These are phyloP conservation scores for Bertia moriformis DNA, from an alignment of 2,329 filamentous ascomycete genomes.

Conservation along the genomic window DNA sequence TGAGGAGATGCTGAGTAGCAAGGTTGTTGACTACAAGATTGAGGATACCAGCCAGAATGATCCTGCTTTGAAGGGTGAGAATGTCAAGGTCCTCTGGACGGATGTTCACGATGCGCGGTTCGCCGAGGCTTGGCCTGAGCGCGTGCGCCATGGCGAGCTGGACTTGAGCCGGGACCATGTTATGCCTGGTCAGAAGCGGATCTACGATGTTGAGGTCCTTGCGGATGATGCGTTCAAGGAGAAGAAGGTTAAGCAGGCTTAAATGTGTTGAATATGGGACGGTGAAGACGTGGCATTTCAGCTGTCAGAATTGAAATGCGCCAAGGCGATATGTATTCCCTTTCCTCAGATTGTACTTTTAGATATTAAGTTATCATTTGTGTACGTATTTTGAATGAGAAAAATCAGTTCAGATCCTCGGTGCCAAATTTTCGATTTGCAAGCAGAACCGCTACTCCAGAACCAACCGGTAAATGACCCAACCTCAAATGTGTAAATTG, in stretches of 20 bases:
- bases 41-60: conserved; percentile 2
- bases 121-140: conserved; percentile 9
- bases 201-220: neutral
- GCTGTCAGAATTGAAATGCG: too few species aligned
- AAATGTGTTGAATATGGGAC: too few species aligned
- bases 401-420: neutral
- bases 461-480: too few species aligned
- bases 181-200: neutral
- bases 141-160: conserved; percentile 7
- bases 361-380: neutral
- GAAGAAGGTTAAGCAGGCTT: neutral
- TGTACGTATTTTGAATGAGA: neutral
- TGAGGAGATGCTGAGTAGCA: conserved; percentile 1
- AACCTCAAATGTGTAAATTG: too few species aligned
- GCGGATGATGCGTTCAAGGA: neutral
- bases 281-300: too few species aligned
- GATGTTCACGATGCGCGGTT: conserved; percentile 10
- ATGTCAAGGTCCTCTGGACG: conserved; percentile 9
- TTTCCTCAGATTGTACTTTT: neutral
- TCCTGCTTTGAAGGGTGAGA: neutral
- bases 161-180: neutral
- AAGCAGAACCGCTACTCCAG: too few species aligned
- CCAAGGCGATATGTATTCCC: too few species aligned
- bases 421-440: neutral
- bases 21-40: neutral